Base-by-base conservation (phyloP, 768 basidiomycete species). In the Sutorius australiensis region DNA sequence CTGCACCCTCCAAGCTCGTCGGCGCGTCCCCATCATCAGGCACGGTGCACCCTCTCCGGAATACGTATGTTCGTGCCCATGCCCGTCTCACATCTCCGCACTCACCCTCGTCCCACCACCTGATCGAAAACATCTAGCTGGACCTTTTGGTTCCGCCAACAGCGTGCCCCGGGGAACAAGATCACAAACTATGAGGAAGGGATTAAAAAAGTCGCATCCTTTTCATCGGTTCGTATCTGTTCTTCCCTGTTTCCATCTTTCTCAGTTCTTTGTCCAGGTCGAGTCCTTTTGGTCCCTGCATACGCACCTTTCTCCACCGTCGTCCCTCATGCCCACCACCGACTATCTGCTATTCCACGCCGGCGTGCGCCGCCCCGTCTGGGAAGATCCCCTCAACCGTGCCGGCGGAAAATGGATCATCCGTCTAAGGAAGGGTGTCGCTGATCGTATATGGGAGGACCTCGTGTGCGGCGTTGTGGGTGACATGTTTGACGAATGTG, bases 281-380 rank as follows among this genome's bases (percentile, higher is more conserved):
- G 95, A 98, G 73, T 95, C 92, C 34, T 97, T 94, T 71, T 95
- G 95, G 87, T 87, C 92, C 21, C 75, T 98, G 54, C 89, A 91
- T 78, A 93, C 94, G 5, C 95, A 98, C 68, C 80, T 98, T 27
- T 78, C 86, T 6, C 84, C 91, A 0, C 93, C 95, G 1, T 93
- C 91, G 1, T 78, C 80, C 12, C 79, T 98, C 24, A 78, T 83
- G 11, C 88, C 94, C 6, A 95, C 93, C 3, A 95, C 95, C 5
- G 95, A 98, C 72, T 92, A 95, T 57, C 84, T 98, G 31, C 80
- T 97, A 58, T 97, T 98, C 75, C 91, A 94, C 61, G 76, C 82
- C 3, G 86, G 85, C 37, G 78, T 98, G 52, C 85, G 87, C 21
- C 80, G 92, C 39, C 95, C 95, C 1, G 88, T 95, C 3, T 98